A percentile compares a stretch with the other conserved stretches of the same genome.
Evolutionary conservation across 352 stramenopile genomes (phyloP).

Genomic region (Globisporangium parvum): DNA sequence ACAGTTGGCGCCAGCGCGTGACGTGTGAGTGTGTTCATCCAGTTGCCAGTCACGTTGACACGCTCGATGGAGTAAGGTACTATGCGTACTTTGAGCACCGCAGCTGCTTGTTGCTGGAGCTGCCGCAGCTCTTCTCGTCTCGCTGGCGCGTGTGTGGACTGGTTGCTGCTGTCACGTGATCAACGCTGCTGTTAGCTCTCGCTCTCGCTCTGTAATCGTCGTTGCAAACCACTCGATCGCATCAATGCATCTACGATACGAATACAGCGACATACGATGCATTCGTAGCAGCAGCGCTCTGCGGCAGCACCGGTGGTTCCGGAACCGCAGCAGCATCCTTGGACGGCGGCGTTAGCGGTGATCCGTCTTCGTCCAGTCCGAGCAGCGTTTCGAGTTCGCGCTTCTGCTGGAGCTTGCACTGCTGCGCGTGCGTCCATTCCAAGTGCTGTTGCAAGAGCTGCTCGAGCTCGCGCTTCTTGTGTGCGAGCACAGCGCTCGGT

Average conservation of each 20-base stretch:
- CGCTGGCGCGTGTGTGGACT: neutral
- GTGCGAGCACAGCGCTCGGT: neutral
- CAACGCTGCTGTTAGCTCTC: neutral
- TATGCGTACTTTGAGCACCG: constrained; percentile 24
- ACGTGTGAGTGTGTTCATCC: neutral
- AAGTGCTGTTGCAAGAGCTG: constrained; percentile 15
- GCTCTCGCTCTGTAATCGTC: too few species aligned
- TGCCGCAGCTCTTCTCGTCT: constrained; percentile 35
- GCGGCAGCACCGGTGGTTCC: neutral
- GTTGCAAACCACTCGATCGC: neutral
- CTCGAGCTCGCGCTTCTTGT: constrained; percentile 15
- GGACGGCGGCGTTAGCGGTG: too few species aligned
- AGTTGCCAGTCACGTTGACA: too few species aligned
- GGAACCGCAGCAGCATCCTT: too few species aligned
- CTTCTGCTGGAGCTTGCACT: constrained; percentile 19
- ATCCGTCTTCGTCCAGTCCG: neutral
- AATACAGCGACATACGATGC: neutral
- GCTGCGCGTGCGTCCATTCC: constrained; percentile 20
- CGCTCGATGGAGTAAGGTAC: too few species aligned
- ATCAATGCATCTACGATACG: neutral
- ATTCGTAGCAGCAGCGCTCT: neutral
- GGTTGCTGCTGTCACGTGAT: neutral
- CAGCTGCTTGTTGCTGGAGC: constrained; percentile 22
- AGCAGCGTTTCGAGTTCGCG: constrained; percentile 8
- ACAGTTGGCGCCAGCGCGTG: neutral